Evolutionary conservation across 495 filamentous ascomycete genomes (phyloP).

Genomic region (Xanthoparmelia taractica): DNA sequence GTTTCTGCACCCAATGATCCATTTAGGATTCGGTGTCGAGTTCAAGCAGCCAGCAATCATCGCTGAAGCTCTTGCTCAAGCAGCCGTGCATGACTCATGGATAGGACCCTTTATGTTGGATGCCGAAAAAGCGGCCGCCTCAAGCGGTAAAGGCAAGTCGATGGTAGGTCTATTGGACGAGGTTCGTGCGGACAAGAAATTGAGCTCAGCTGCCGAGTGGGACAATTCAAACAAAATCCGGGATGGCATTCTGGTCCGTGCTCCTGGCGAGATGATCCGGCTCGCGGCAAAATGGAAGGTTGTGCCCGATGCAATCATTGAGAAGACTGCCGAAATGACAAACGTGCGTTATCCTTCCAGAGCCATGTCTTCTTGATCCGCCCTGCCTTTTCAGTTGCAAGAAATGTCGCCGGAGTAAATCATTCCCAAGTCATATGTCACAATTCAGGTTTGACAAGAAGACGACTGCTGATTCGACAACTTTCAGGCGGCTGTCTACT

Average conservation of each 20-base stretch:
- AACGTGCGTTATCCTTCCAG: slow-evolving; percentile 44
- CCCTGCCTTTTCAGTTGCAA: neutral
- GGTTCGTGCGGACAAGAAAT: slow-evolving; percentile 46
- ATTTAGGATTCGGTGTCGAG: slow-evolving; percentile 76
- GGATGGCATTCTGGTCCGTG: slow-evolving; percentile 57
- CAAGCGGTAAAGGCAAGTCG: slow-evolving; percentile 35
- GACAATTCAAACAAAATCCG: slow-evolving; percentile 55
- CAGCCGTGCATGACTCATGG: slow-evolving; percentile 53
- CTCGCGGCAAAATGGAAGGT: slow-evolving; percentile 55
- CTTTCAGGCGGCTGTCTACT: slow-evolving; percentile 39
- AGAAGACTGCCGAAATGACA: slow-evolving; percentile 68
- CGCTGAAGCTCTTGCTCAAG: slow-evolving; percentile 71
- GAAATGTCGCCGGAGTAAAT: neutral
- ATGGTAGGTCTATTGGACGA: slow-evolving; percentile 54
- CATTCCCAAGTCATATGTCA: neutral
- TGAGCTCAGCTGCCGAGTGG: slow-evolving; percentile 43
- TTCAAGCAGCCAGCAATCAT: slow-evolving; percentile 74
- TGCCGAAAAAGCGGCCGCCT: slow-evolving; percentile 45
- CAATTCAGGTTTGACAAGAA: neutral
- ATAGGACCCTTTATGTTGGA: slow-evolving; percentile 42
- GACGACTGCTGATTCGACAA: neutral
- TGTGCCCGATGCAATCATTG: slow-evolving; percentile 52
- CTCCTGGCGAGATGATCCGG: slow-evolving; percentile 53
- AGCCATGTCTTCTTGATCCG: neutral
- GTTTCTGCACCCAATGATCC: slow-evolving; percentile 74